Percentiles rank a stretch among this genome's conserved stretches.
Conservation (phyloP, 2,329 filamentous ascomycete genomes). For the Clonostachys byssicola region DNA sequence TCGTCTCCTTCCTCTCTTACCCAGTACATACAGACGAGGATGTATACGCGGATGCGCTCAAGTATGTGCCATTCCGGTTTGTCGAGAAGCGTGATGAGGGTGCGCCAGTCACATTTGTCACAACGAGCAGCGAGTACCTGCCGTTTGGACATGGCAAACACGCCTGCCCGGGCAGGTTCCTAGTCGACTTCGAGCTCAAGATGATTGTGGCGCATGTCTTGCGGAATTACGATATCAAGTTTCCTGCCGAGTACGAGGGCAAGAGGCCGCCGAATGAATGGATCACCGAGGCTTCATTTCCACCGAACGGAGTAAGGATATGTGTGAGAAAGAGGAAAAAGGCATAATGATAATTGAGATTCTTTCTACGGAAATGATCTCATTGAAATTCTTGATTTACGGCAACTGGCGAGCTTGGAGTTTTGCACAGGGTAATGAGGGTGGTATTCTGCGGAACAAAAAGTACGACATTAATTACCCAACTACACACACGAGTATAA, state of each 20-base stretch:
- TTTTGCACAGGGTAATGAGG: no score
- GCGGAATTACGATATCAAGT: slow-evolving; percentile 22
- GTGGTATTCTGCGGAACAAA: no score
- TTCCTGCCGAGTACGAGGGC: slow-evolving; percentile 5
- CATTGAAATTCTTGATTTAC: no score
- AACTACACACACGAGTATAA: no score
- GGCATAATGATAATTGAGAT: no score
- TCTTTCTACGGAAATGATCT: no score
- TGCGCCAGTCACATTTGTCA: slow-evolving; percentile 14
- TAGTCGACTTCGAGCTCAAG: slow-evolving; percentile 30
- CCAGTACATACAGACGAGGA: slow-evolving; percentile 21
- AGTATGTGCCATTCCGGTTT: slow-evolving; percentile 36
- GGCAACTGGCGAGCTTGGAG: no score
- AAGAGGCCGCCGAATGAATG: slow-evolving; percentile 6
- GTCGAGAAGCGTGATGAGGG: slow-evolving; percentile 12
- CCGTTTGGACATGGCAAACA: slow-evolving; percentile 31
- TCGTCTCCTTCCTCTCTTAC: slow-evolving; percentile 23
- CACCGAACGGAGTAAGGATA: not conserved
- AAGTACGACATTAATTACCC: no score
- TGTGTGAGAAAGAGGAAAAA: not conserved
- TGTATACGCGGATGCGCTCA: slow-evolving; percentile 21
- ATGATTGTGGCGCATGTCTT: slow-evolving; percentile 24
- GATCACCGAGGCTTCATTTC: slow-evolving; percentile 7
- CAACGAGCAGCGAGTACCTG: slow-evolving; percentile 21
- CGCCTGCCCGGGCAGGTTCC: slow-evolving; percentile 32